These are phyloP conservation scores for Cylindrodendrum hubeiense DNA, from an alignment of 2,329 filamentous ascomycete species.

Conservation along the genomic window DNA sequence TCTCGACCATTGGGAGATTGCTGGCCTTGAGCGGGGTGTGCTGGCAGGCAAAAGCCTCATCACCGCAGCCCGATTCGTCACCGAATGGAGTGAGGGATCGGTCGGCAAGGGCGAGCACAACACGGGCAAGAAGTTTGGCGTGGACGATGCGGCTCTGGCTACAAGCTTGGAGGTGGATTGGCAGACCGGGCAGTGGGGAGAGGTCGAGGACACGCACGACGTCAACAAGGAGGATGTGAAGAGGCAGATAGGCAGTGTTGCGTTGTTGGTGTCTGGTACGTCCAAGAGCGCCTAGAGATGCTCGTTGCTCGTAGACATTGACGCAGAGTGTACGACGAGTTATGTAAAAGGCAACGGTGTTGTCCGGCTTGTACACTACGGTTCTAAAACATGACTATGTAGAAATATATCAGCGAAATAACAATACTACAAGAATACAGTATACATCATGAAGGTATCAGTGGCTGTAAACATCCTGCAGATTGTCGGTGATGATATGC, in stretches of 20 bases:
- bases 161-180: constrained; percentile 88
- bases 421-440: background rate
- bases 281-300: constrained; percentile 43
- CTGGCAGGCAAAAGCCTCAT: constrained; percentile 90
- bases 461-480: background rate
- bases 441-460: background rate
- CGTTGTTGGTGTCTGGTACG: constrained; percentile 80
- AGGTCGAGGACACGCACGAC: constrained; percentile 98
- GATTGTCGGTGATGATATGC: background rate
- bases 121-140: constrained; percentile 69
- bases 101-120: constrained; percentile 59
- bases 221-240: constrained; percentile 91
- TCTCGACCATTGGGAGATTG: constrained; percentile 83
- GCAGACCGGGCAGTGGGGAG: constrained; percentile 93
- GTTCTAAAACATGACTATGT: constrained; percentile 33
- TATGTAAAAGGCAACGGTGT: background rate
- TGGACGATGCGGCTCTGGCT: constrained; percentile 84
- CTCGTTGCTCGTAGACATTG: background rate
- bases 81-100: constrained; percentile 88
- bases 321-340: background rate
- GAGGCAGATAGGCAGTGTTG: constrained; percentile 88
- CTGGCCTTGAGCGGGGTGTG: constrained; percentile 85
- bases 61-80: constrained; percentile 79
- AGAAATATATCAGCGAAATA: background rate
- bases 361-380: constrained; percentile 31